These are phyloP conservation scores for Trichoderma gamsii DNA, from an alignment of 495 filamentous ascomycete genomes.

Conservation along the genomic window DNA sequence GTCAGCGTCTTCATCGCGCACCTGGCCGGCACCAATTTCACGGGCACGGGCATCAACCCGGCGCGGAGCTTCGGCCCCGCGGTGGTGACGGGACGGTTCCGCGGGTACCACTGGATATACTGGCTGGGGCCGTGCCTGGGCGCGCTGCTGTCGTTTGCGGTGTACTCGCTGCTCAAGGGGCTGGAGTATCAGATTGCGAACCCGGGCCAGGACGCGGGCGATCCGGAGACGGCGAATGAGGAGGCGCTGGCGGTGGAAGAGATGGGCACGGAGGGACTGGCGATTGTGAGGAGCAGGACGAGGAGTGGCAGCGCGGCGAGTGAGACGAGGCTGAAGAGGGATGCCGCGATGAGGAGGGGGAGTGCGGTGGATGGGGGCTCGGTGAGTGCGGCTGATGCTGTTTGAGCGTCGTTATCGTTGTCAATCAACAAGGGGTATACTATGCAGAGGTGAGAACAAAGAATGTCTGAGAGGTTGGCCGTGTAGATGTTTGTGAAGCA, in stretches of 20 bases:
- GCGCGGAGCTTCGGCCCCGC: slow-evolving; percentile 52
- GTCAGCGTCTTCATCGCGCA: slow-evolving; percentile 65
- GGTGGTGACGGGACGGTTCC: slow-evolving; percentile 55
- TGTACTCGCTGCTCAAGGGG: slow-evolving; percentile 60
- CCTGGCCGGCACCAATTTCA: slow-evolving; percentile 54
- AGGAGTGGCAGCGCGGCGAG: neutral
- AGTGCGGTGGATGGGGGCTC: neutral
- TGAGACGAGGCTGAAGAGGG: neutral
- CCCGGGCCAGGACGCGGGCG: slow-evolving; percentile 33
- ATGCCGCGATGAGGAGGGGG: neutral
- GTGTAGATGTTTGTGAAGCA: too few relatives aligned
- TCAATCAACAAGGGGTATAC: neutral
- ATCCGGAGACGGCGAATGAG: slow-evolving; percentile 14
- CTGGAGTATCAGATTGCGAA: slow-evolving; percentile 75
- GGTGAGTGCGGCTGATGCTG: neutral
- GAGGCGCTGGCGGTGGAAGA: neutral
- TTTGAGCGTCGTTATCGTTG: neutral
- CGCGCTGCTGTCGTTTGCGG: slow-evolving; percentile 56
- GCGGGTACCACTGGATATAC: slow-evolving; percentile 66
- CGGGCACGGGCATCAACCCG: slow-evolving; percentile 55
- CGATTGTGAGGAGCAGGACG: slow-evolving; percentile 3
- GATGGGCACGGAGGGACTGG: neutral
- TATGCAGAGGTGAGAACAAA: too few relatives aligned
- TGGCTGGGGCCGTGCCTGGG: slow-evolving; percentile 53
- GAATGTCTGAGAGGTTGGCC: too few relatives aligned